Evolutionary conservation across 1,139 yeast species (phyloP).

Genomic region (Blastobotrys indianensis): DNA sequence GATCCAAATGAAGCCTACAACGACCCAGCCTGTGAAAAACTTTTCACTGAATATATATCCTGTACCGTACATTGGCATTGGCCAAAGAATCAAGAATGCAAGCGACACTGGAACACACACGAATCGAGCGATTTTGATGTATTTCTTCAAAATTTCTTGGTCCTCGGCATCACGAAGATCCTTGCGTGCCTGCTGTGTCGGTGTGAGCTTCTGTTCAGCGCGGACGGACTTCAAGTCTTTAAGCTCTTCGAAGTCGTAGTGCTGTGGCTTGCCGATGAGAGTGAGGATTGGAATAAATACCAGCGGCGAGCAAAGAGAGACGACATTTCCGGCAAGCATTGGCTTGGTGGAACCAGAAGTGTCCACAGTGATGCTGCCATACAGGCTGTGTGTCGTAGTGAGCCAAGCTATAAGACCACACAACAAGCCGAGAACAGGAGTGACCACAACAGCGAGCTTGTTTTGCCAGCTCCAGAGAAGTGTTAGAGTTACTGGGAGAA

Average conservation of each 20-base stretch:
- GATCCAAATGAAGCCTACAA: slow-evolving; percentile 39
- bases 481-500: slow-evolving; percentile 52
- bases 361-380: slow-evolving; percentile 44
- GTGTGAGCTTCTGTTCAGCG: slow-evolving; percentile 16
- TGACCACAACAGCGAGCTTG: slow-evolving; percentile 38
- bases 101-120: slow-evolving; percentile 34
- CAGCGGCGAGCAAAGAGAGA: slow-evolving; percentile 71
- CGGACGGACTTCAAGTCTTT: slow-evolving; percentile 37
- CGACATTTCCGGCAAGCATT: slow-evolving; percentile 81
- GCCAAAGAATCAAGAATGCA: slow-evolving; percentile 38
- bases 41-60: slow-evolving; percentile 39
- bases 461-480: slow-evolving; percentile 66
- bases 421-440: slow-evolving; percentile 43
- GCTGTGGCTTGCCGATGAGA: slow-evolving; percentile 38
- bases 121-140: slow-evolving; percentile 30
- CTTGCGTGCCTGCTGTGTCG: not conserved
- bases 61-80: slow-evolving; percentile 42
- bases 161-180: slow-evolving; percentile 14
- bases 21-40: slow-evolving; percentile 41
- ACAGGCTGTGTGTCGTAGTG: slow-evolving; percentile 29
- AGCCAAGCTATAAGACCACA: slow-evolving; percentile 47
- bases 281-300: slow-evolving; percentile 65
- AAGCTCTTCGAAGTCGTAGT: slow-evolving; percentile 61
- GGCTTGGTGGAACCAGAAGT: slow-evolving; percentile 73
- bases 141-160: slow-evolving; percentile 17